Percentiles rank a stretch among this genome's conserved stretches.
These are phyloP conservation scores for Marsdenia floribunda DNA, from an alignment of 257 asterid species.

Conservation along the genomic window DNA sequence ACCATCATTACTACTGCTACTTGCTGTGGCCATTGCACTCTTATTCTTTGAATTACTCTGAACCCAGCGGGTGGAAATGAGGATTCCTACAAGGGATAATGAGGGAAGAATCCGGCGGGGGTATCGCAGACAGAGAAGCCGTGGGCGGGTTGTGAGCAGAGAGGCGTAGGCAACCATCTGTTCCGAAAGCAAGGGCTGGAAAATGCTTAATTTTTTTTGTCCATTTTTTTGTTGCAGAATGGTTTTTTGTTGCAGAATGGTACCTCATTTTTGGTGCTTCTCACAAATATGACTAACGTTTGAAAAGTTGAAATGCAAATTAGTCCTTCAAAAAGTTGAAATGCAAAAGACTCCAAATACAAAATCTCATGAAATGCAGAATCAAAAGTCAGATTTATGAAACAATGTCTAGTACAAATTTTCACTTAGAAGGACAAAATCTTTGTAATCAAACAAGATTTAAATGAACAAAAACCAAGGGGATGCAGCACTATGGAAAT, in stretches of 20 bases:
- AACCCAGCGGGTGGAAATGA: not conserved
- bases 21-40: slow-evolving; percentile 34
- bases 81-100: slow-evolving; percentile 3
- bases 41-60: slow-evolving; percentile 8
- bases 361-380: not conserved
- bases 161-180: slow-evolving; percentile 1
- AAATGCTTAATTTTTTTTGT: no score
- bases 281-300: no score
- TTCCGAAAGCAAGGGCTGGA: not conserved
- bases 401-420: not conserved
- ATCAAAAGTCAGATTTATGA: not conserved
- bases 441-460: not conserved
- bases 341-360: not conserved
- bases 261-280: not conserved
- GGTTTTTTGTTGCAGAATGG: no score
- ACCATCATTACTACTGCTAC: slow-evolving; percentile 29
- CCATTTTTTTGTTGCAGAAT: not conserved
- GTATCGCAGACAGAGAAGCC: slow-evolving; percentile 9
- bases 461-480: not conserved
- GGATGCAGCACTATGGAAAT: not conserved
- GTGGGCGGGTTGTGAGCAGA: slow-evolving; percentile 12
- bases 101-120: slow-evolving; percentile 3
- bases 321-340: no score
- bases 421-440: not conserved
- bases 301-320: no score